Conservation (phyloP, 768 basidiomycete genomes). For the Mycena belliarum region DNA sequence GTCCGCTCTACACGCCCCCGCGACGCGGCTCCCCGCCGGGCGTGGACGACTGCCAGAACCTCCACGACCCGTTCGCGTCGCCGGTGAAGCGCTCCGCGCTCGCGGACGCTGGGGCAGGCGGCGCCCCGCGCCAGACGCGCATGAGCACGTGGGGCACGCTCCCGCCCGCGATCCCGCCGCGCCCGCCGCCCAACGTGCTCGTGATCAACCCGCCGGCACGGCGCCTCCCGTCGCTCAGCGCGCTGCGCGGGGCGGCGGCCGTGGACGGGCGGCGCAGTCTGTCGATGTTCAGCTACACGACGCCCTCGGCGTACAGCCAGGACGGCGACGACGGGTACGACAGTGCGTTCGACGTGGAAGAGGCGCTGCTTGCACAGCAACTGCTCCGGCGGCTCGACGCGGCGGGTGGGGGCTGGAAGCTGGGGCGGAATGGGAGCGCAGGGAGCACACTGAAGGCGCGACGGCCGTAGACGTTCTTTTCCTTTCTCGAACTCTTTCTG, state of each 20-base stretch:
- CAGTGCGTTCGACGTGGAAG: conserved; percentile 20
- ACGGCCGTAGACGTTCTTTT: not conserved
- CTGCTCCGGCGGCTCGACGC: conserved; percentile 22
- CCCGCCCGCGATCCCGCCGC: conserved; percentile 2
- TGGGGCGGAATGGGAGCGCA: conserved; percentile 9
- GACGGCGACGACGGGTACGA: conserved; percentile 12
- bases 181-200: conserved; percentile 20
- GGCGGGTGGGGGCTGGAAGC: not conserved
- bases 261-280: conserved; percentile 10
- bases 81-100: not conserved
- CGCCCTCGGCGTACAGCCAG: conserved; percentile 23
- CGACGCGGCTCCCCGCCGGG: conserved; percentile 10
- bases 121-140: conserved; percentile 8
- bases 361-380: conserved; percentile 24
- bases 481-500: not conserved
- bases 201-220: conserved; percentile 13
- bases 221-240: conserved; percentile 16
- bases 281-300: conserved; percentile 23
- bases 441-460: not conserved
- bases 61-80: conserved; percentile 27
- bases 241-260: not conserved
- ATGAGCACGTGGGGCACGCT: conserved; percentile 23
- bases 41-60: conserved; percentile 23
- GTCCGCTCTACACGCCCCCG: conserved; percentile 1
- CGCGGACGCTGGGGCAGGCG: not conserved